Evolutionary conservation across 768 basidiomycete species (phyloP).

Genomic region (Pholiota molesta): DNA sequence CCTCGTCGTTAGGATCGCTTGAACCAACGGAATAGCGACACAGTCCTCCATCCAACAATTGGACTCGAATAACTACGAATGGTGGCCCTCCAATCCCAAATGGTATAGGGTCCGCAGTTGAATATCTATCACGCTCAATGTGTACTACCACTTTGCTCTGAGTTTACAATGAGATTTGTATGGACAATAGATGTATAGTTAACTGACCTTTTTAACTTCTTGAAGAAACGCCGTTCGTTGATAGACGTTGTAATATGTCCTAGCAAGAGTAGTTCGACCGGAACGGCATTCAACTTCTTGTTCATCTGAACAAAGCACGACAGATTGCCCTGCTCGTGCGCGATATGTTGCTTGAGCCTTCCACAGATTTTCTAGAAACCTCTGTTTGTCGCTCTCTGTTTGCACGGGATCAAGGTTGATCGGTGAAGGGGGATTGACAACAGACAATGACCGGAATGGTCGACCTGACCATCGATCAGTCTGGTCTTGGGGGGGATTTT

Average conservation of each 20-base stretch:
- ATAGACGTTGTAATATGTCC: constrained; percentile 91
- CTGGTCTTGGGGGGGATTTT: constrained; percentile 80
- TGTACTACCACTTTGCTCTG: constrained; percentile 90
- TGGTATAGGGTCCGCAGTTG: constrained; percentile 75
- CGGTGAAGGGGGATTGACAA: constrained; percentile 75
- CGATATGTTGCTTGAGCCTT: constrained; percentile 81
- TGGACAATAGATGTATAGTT: constrained; percentile 3
- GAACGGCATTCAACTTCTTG: constrained; percentile 72
- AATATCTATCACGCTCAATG: constrained; percentile 79
- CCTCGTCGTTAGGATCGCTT: constrained; percentile 71
- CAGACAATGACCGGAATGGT: constrained; percentile 76
- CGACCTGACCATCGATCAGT: constrained; percentile 88
- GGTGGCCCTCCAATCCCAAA: constrained; percentile 73
- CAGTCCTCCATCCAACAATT: constrained; percentile 83
- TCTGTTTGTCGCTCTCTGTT: constrained; percentile 68
- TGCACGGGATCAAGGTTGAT: constrained; percentile 67
- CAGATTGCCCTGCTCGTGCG: constrained; percentile 71
- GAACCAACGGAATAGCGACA: constrained; percentile 80
- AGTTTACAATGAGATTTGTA: constrained; percentile 8
- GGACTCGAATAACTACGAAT: constrained; percentile 78
- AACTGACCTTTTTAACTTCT: constrained; percentile 74
- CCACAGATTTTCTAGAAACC: constrained; percentile 92
- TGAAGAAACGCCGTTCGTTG: constrained; percentile 78
- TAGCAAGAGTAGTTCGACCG: constrained; percentile 65
- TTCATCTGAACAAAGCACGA: constrained; percentile 71